Evolutionary conservation across 2,329 filamentous ascomycete species (phyloP), one percentile per base, ranked within the genome.

Genomic region (Fusarium siculi): DNA sequence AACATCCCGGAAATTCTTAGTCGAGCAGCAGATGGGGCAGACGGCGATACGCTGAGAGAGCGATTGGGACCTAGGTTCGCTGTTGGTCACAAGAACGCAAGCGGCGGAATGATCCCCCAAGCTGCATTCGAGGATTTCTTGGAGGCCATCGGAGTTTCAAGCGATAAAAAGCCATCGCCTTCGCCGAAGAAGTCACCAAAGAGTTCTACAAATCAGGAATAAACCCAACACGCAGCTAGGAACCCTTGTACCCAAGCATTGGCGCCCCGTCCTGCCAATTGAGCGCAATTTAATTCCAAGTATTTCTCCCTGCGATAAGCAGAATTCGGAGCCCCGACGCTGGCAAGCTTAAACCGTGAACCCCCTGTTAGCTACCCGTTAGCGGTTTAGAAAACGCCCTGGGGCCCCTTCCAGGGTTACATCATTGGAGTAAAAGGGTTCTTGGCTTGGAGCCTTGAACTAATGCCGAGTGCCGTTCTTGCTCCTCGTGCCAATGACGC

Each of bases 41-140:
- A 81, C 16, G 81, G 83, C 39, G 76, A 80, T 37, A 84, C 80
- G 9, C 68, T 84, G 61, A 75, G 80, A 8, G 82, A 87, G 60
- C 80, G 90, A 19, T 76, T 92, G 16, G 91, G 91, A 0, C 87
- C 90, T 53, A 90, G 86, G 32, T 93, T 93, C 76, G 91, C 90
- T 1, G 84, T 87, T 58, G 91, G 91, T 0, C 91, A 93, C 70
- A 91, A 90, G 67, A 90, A 92, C 76, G 91, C 91, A 1, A 91
- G 88, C 53, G 91, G 91, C 2, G 91, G 91, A 0, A 90, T 92
- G 50, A 88, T 93, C 0, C 84, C 85, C 0, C 84, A 81, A 16
- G 85, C 84, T 4, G 89, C 91, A 66, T 93, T 93, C 78, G 90
- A 92, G 68, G 90, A 92, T 76, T 79, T 93, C 19, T 88, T 91